Evolutionary conservation across 2,329 filamentous ascomycete species (phyloP).

Genomic region (Leptographium lundbergii): DNA sequence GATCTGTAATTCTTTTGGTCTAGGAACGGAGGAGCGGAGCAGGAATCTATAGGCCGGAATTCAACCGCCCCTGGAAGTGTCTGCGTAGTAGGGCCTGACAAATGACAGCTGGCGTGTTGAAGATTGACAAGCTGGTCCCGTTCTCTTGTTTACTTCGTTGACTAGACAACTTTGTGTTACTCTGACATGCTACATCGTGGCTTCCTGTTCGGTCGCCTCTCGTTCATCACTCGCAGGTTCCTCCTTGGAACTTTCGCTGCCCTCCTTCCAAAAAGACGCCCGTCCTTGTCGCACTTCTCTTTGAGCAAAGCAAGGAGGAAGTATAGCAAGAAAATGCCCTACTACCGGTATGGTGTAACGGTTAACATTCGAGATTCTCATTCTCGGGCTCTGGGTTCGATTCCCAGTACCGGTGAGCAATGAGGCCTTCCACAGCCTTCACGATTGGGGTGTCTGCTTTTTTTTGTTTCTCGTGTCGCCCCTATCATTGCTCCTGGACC

Average conservation of each 20-base stretch:
- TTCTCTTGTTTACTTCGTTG: background rate
- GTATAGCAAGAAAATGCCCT: background rate
- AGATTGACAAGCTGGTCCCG: too few species aligned
- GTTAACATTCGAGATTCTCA: constrained; percentile 16
- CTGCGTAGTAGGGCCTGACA: background rate
- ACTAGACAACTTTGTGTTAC: background rate
- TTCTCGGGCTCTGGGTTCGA: constrained; percentile 15
- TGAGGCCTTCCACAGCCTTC: too few species aligned
- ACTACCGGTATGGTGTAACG: constrained; percentile 15
- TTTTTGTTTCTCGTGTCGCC: background rate
- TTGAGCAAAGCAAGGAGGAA: background rate
- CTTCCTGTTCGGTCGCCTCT: background rate
- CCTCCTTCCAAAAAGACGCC: background rate
- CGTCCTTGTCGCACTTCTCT: background rate
- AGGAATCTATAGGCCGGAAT: background rate
- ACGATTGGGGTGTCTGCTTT: background rate
- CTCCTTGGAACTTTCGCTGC: too few species aligned
- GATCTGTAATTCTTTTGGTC: too few species aligned
- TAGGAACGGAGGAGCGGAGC: too few species aligned
- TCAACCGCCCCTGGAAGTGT: background rate
- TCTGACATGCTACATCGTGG: background rate
- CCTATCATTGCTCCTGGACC: background rate
- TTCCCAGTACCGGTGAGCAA: constrained; percentile 14
- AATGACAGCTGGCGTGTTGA: too few species aligned
- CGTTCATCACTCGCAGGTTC: background rate